phyloP scores from a whole-genome alignment of 139 green algal genomes.

The Tetratostichococcus sp. region DNA sequence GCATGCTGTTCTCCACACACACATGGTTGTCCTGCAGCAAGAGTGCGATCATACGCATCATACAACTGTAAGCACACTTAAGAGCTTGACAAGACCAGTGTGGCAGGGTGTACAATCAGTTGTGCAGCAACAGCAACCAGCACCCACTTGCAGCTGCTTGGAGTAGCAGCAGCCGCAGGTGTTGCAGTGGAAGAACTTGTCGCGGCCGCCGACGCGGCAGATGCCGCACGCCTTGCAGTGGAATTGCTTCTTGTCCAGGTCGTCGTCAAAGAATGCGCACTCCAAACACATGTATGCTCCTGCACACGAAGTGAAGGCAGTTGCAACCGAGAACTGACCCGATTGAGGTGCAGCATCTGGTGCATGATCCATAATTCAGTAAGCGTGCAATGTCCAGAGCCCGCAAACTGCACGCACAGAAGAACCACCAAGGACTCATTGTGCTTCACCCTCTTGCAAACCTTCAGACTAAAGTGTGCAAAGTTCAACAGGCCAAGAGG shows the following conservation, averaged over 20 bases:
- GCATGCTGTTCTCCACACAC: constrained; percentile 89
- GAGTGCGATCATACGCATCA: no score
- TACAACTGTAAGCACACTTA: background rate
- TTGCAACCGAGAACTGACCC: no score
- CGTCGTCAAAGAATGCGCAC: constrained; percentile 88
- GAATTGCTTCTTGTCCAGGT: constrained; percentile 77
- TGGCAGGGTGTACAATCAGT: background rate
- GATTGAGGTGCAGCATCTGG: no score
- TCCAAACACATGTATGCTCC: constrained; percentile 52
- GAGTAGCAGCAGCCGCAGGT: constrained; percentile 91
- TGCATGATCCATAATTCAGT: no score
- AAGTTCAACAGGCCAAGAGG: no score
- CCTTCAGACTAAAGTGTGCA: no score
- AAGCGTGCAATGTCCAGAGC: no score
- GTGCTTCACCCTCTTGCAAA: no score
- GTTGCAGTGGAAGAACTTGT: constrained; percentile 93
- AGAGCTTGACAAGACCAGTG: background rate
- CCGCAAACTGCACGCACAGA: no score
- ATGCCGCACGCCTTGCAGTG: constrained; percentile 87
- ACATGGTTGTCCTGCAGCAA: constrained; percentile 67
- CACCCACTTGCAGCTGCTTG: constrained; percentile 39
- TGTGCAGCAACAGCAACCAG: background rate
- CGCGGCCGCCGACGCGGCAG: constrained; percentile 80
- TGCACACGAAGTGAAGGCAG: background rate
- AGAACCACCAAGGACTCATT: no score